These are phyloP conservation scores for Neurospora cerealis DNA, from an alignment of 495 filamentous ascomycete genomes.

Conservation along the genomic window DNA sequence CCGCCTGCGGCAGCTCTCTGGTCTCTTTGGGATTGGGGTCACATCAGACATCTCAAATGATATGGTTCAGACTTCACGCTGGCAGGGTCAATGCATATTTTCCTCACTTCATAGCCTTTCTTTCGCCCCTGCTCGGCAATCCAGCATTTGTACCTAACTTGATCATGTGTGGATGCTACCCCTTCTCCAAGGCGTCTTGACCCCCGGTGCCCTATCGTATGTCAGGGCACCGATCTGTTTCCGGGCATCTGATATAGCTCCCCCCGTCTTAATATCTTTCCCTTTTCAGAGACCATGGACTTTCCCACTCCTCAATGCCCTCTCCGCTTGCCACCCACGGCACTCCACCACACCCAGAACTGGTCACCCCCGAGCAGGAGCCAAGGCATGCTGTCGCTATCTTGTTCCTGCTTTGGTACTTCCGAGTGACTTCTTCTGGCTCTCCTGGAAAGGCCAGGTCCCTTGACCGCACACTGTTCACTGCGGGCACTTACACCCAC, in stretches of 20 bases:
- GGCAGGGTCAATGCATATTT: not conserved
- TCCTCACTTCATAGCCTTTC: not conserved
- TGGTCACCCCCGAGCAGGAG: not conserved
- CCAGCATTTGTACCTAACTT: conserved; percentile 9
- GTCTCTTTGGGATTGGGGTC: not conserved
- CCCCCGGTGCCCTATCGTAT: conserved; percentile 31
- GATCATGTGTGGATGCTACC: conserved; percentile 9
- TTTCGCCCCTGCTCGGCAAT: conserved; percentile 20
- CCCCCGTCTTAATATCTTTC: conserved; percentile 31
- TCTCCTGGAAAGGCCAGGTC: conserved; percentile 5
- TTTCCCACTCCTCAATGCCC: conserved; percentile 11
- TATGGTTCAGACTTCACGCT: not conserved
- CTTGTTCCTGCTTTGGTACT: conserved; percentile 11
- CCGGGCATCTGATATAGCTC: conserved; percentile 33
- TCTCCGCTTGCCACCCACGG: conserved; percentile 18
- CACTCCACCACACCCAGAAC: conserved; percentile 10
- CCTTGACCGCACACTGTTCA: conserved; percentile 6
- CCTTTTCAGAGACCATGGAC: conserved; percentile 21
- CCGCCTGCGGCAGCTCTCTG: not conserved
- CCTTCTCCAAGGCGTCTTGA: conserved; percentile 9
- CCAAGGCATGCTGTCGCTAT: conserved; percentile 9
- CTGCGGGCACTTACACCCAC: conserved; percentile 13
- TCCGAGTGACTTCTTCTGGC: conserved; percentile 11
- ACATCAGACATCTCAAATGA: not conserved
- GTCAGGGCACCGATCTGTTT: conserved; percentile 31